Base-by-base conservation (phyloP, 164 flowering plant genomes). In the Liquidambar formosana region DNA sequence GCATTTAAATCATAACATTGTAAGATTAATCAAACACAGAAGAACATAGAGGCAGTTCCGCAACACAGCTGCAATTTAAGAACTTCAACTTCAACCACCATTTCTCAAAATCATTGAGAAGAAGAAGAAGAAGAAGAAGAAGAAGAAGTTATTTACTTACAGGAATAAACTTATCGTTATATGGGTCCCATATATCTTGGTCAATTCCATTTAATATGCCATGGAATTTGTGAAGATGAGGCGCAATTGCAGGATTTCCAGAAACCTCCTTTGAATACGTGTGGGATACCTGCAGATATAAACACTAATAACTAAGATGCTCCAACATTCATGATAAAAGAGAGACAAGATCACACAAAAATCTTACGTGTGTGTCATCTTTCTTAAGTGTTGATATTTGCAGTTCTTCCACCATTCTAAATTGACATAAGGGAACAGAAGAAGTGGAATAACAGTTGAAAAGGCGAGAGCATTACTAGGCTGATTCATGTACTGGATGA, bases 121-220 rank as follows among this genome's bases (percentile, higher is more conserved):
- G 47, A 59, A n/a, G 26, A 38, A 12, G 49, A 46, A 69, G 25
- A 68, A 25, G 25, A 59, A 60, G 38, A 43, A 12, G 23, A 44
- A 21, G 63, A 58, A 26, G 41, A 23, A 52, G 52, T 15, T 0
- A 59, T 19, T 19, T 47, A 81, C 87, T 84, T 76, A 92, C 97
- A 65, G 99, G 98, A 71, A 96, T 74, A 74, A 89, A 90, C 47
- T 82, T 85, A 63, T 96, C 98, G 62, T 92, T 90, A 69, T 74
- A 96, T 1, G 99, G 99, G 72, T 96, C 98, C 99, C 99, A 96
- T 59, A 96, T 93, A 75, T 96, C 96, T 18, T 82, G 95, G 74
- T 96, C 99, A 77, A 96, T 96, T 63, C 99, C 99, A 81, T 96
- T 96, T 60, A 93, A 44, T 71, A 96, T 96, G 28, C 99, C 99